Conservation (phyloP, 352 stramenopile species). For the Globisporangium spinosum region DNA sequence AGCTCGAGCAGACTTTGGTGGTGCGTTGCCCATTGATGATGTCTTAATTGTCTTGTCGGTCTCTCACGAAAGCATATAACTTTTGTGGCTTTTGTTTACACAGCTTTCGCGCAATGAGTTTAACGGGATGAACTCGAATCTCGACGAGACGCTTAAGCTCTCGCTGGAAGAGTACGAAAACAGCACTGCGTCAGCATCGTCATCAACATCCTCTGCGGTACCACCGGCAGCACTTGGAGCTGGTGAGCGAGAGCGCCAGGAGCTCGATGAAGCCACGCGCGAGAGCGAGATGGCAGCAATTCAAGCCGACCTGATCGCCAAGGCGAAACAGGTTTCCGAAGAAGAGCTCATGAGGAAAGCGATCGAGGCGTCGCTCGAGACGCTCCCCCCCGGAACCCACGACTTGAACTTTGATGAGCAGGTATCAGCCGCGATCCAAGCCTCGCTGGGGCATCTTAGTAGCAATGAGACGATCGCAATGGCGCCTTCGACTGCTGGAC, state of each 20-base stretch:
- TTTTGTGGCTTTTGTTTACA: background rate
- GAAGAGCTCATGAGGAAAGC: conserved; percentile 69
- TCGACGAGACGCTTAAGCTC: conserved; percentile 72
- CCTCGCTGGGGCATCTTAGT: conserved; percentile 35
- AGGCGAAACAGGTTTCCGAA: conserved; percentile 65
- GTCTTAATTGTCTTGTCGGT: background rate
- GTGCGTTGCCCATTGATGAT: conserved; percentile 25
- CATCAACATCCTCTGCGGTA: background rate
- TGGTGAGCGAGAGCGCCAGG: conserved; percentile 30
- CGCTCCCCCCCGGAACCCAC: background rate
- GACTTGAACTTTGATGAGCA: conserved; percentile 44
- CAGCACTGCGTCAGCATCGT: conserved; percentile 1
- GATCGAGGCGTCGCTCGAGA: conserved; percentile 60
- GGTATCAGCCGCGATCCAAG: conserved; percentile 64
- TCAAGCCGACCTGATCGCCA: conserved; percentile 65
- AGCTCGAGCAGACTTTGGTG: conserved; percentile 67
- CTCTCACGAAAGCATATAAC: background rate
- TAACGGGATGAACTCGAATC: conserved; percentile 65
- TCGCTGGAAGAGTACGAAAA: conserved; percentile 47
- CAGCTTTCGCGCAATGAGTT: conserved; percentile 76
- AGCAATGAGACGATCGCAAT: background rate
- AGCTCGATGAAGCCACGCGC: conserved; percentile 47
- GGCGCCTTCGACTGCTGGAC: background rate
- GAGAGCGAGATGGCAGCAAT: conserved; percentile 76
- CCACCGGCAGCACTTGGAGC: background rate